Base-by-base conservation (phyloP, 2,329 filamentous ascomycete species). In the Trichoderma brevicompactum region DNA sequence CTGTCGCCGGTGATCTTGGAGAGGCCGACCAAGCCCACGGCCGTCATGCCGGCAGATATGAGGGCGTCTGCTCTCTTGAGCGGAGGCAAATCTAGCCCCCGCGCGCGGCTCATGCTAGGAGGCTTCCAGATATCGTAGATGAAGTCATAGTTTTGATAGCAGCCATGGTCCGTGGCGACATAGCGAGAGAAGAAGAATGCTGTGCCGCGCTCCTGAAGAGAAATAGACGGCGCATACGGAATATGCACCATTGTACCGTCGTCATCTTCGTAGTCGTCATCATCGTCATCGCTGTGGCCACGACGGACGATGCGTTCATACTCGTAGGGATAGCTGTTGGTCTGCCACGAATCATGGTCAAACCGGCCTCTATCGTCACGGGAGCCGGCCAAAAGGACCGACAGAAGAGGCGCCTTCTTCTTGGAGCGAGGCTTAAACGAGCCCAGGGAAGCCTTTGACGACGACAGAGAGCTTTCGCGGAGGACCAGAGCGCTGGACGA, bases 121-220 rank as follows among this genome's bases (percentile, higher is more conserved):
- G 82, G 81, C 65, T 79, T 81, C 82, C 82, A 83, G 7, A 86
- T 75, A 46, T 86, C 81, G 64, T 80, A 81, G 64, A 86, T 75
- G 70, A 83, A 84, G 68, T 84, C 80, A 61, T 85, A 84, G 64
- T 82, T 82, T 50, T 84, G 82, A 68, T 80, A 79, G 36, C 77
- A 80, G 5, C 79, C 79, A 68, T 80, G 77, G 63, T 82, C 78
- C 10, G 79, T 74, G n/a, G 77, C 77, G 3, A 84, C 82, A 67
- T 83, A 83, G 43, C 81, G 79, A 5, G 82, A 81, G 69, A 83
- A 83, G 75, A 84, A 84, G 72, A 80, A 84, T 19, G 79, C 79
- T 2, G 77, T 80, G 41, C 80, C 81, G 12, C 75, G 76, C 65
- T 82, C 80, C 68, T 80, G 81, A 28, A 77, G 75, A 32, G 73